A percentile compares a stretch with the other conserved stretches of the same genome.
phyloP scores from a whole-genome alignment of 75 land plant genomes.

The Larix kaempferi region DNA sequence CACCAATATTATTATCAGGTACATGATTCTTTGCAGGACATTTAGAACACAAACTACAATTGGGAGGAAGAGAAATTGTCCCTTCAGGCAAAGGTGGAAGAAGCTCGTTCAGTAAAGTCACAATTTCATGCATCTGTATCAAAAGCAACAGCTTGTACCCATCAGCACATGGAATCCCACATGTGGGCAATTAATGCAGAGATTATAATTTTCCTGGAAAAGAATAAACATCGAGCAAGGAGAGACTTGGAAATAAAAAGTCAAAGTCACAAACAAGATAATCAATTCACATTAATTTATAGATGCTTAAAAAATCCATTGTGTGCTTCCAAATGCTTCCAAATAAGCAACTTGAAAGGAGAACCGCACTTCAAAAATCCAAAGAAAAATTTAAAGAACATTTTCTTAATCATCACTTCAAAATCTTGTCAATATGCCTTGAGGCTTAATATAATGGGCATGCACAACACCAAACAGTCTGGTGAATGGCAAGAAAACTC shows the following conservation, averaged over 20 bases:
- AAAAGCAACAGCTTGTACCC: slow-evolving; percentile 6
- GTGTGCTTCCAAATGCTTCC: background rate
- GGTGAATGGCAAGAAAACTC: background rate
- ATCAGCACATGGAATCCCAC: background rate
- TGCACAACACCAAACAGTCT: background rate
- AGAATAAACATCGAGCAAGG: background rate
- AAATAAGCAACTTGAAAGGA: background rate
- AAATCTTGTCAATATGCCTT: background rate
- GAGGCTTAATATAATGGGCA: background rate
- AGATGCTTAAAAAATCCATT: background rate
- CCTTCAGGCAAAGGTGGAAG: slow-evolving; percentile 33
- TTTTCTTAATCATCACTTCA: background rate
- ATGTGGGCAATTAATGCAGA: background rate
- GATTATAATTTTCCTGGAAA: background rate
- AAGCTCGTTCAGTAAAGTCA: slow-evolving; percentile 59
- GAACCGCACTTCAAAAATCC: background rate
- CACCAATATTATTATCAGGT: too few relatives aligned
- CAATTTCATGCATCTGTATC: slow-evolving; percentile 52
- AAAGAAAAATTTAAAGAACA: background rate
- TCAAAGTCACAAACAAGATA: background rate
- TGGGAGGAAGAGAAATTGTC: background rate
- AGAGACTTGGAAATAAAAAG: background rate
- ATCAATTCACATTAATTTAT: background rate
- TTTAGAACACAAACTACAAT: too few relatives aligned
- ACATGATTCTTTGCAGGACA: background rate